Conservation (phyloP, 2,329 filamentous ascomycete species). For the Byssochlamys sp. region DNA sequence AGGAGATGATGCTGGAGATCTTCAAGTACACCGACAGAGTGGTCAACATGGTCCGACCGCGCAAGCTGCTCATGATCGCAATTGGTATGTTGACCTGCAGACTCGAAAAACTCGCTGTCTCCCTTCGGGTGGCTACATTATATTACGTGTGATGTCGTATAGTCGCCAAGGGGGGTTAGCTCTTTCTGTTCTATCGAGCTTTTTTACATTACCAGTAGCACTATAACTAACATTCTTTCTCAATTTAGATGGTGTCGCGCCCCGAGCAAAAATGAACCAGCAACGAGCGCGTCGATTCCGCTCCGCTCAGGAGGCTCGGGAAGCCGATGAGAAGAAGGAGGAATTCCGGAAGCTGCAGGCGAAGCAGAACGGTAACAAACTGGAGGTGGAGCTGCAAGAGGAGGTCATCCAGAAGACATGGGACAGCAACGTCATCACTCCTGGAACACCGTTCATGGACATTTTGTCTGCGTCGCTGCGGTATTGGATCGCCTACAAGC, state of each 20-base stretch:
- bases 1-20: slow-evolving; percentile 98
- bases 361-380: slow-evolving; percentile 60
- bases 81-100: slow-evolving; percentile 51
- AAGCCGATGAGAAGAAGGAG: slow-evolving; percentile 84
- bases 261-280: slow-evolving; percentile 98
- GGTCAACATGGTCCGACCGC: slow-evolving; percentile 93
- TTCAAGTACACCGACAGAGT: slow-evolving; percentile 98
- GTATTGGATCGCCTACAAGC: slow-evolving; percentile 96
- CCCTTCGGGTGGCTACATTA: slow-evolving; percentile 21
- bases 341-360: slow-evolving; percentile 78
- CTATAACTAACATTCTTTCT: slow-evolving; percentile 16
- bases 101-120: slow-evolving; percentile 6
- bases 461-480: slow-evolving; percentile 79
- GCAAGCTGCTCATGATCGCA: slow-evolving; percentile 93
- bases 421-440: slow-evolving; percentile 81
- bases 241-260: slow-evolving; percentile 75
- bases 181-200: slow-evolving; percentile 7
- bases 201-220: neutral
- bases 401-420: slow-evolving; percentile 74
- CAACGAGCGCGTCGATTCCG: slow-evolving; percentile 93
- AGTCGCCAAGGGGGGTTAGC: slow-evolving; percentile 22
- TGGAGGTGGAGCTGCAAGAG: slow-evolving; percentile 52
- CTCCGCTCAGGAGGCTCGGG: slow-evolving; percentile 83
- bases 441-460: slow-evolving; percentile 97
- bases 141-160: slow-evolving; percentile 14